Conservation (phyloP, 139 green algal genomes). For the Micromonas pusilla region DNA sequence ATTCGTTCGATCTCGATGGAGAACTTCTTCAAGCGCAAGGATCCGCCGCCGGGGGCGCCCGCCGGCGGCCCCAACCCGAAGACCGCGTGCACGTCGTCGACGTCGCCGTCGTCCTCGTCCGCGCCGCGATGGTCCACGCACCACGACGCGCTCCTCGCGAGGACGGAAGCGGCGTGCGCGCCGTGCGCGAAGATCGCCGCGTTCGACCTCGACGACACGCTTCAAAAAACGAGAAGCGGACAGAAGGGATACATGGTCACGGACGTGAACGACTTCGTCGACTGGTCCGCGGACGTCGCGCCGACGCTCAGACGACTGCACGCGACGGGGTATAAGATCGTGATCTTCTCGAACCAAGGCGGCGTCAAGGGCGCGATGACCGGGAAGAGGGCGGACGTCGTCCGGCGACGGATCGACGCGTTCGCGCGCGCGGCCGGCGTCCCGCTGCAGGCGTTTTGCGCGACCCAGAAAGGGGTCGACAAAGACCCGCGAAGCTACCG, state of each 20-base stretch:
- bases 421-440: neutral
- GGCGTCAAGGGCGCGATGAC: slow-evolving; percentile 20
- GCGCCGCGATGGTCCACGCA: neutral
- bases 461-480: slow-evolving; percentile 24
- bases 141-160: neutral
- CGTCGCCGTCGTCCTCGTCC: neutral
- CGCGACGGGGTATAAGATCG: slow-evolving; percentile 21
- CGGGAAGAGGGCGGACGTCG: neutral
- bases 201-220: slow-evolving; percentile 28
- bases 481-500: slow-evolving; percentile 22
- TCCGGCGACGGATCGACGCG: neutral
- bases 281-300: neutral
- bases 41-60: too few relatives aligned
- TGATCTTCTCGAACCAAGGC: slow-evolving; percentile 26
- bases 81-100: too few relatives aligned
- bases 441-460: slow-evolving; percentile 19
- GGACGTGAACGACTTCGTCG: neutral
- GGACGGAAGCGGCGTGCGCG: neutral
- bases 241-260: slow-evolving; percentile 4
- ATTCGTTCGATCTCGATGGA: neutral
- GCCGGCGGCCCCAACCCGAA: too few relatives aligned
- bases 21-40: neutral
- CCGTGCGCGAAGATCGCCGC: slow-evolving; percentile 9
- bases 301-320: neutral
- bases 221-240: slow-evolving; percentile 21